phyloP scores from a whole-genome alignment of 148 eudicot genomes.

The Camellia sinensis region DNA sequence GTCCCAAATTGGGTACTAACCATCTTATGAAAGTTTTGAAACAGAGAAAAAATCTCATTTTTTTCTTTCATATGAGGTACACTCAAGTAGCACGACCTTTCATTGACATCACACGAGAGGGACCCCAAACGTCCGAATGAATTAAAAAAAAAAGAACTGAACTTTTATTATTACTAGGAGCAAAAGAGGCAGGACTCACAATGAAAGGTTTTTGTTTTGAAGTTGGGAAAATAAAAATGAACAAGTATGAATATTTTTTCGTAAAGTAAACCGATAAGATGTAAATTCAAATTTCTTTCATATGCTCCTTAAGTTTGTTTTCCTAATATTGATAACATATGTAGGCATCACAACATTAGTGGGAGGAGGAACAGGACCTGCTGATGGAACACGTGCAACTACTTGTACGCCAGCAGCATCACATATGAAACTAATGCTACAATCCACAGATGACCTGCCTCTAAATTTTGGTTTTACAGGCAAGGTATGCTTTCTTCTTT shows the following conservation, averaged over 20 bases:
- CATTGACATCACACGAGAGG: no score
- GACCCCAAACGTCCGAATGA: no score
- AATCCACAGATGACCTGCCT: slow-evolving; percentile 86
- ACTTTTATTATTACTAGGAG: no score
- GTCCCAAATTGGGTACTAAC: no score
- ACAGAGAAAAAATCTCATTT: no score
- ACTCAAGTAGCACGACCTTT: no score
- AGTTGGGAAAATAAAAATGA: neutral
- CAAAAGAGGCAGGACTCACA: no score
- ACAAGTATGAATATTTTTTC: neutral
- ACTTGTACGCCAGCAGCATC: slow-evolving; percentile 86
- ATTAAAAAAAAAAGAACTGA: no score
- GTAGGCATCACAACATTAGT: slow-evolving; percentile 89
- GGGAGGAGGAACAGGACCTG: slow-evolving; percentile 99
- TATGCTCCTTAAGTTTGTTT: neutral
- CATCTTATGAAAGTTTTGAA: no score
- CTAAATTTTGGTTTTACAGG: slow-evolving; percentile 96
- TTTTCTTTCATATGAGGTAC: no score
- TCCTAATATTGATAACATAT: slow-evolving; percentile 8
- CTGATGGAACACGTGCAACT: slow-evolving; percentile 94
- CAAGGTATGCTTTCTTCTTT: slow-evolving; percentile 51
- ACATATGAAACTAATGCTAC: slow-evolving; percentile 88
- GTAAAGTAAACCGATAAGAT: neutral
- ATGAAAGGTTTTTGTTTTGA: neutral
- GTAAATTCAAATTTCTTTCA: neutral